phyloP scores from a whole-genome alignment of 768 basidiomycete genomes.

The Lentinula edodes region DNA sequence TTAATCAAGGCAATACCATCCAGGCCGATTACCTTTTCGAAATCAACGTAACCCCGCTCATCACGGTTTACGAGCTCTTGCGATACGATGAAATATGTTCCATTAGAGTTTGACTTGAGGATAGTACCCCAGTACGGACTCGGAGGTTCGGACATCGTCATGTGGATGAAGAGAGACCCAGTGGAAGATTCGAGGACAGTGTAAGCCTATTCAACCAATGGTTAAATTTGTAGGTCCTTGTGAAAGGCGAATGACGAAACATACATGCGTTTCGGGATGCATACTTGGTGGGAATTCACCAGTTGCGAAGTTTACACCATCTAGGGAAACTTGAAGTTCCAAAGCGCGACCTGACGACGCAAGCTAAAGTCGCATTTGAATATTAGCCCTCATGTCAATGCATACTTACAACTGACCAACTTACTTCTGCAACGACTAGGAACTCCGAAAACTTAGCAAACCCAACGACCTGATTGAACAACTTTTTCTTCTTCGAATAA shows the following conservation, averaged over 20 bases:
- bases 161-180: conserved; percentile 88
- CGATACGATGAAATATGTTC: conserved; percentile 91
- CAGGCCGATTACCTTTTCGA: conserved; percentile 94
- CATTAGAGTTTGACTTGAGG: conserved; percentile 96
- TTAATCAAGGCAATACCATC: conserved; percentile 96
- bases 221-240: background rate
- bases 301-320: conserved; percentile 78
- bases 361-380: conserved; percentile 29
- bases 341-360: conserved; percentile 51
- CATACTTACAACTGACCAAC: conserved; percentile 15
- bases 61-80: conserved; percentile 91
- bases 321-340: conserved; percentile 87
- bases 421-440: conserved; percentile 89
- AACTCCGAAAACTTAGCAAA: conserved; percentile 98
- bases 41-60: conserved; percentile 83
- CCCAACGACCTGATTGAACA: conserved; percentile 88
- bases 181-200: conserved; percentile 94
- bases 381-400: background rate
- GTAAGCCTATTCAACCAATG: conserved; percentile 54
- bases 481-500: conserved; percentile 61
- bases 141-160: conserved; percentile 80
- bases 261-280: conserved; percentile 84
- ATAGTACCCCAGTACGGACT: conserved; percentile 85
- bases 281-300: conserved; percentile 89
- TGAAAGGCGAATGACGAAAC: conserved; percentile 18